These are phyloP conservation scores for Ceratocystis smalleyi DNA, from an alignment of 2,329 filamentous ascomycete species.

Conservation along the genomic window DNA sequence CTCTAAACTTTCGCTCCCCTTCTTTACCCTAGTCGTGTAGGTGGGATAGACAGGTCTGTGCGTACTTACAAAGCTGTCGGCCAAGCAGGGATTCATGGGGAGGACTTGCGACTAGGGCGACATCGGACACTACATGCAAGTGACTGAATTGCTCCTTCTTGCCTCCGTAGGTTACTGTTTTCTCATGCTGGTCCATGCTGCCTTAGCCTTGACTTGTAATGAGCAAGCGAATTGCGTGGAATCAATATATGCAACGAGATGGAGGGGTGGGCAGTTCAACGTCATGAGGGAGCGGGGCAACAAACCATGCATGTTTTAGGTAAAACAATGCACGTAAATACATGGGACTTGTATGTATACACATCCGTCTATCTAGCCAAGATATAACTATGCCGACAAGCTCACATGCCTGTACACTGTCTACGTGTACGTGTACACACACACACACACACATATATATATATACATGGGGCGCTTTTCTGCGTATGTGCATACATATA, in stretches of 20 bases:
- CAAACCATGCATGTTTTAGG: slow-evolving; percentile 3
- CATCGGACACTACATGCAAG: slow-evolving; percentile 4
- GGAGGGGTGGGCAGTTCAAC: slow-evolving; percentile 2
- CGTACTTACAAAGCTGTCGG: slow-evolving; percentile 3
- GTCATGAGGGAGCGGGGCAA: slow-evolving; percentile 1
- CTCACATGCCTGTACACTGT: not conserved
- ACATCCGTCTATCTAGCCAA: not conserved
- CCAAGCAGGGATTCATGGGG: slow-evolving; percentile 1
- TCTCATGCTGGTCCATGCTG: not conserved
- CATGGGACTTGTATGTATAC: not conserved
- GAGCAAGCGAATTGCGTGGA: not conserved
- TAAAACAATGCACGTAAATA: slow-evolving; percentile 2
- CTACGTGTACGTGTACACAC: not conserved
- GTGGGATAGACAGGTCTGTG: slow-evolving; percentile 3
- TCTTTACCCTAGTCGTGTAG: not conserved
- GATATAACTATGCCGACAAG: not conserved
- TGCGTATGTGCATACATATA: not conserved
- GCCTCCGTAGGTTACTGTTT: not conserved
- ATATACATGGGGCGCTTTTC: not conserved
- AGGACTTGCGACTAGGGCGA: slow-evolving; percentile 2
- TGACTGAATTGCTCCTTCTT: slow-evolving; percentile 4
- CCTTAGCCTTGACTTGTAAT: not conserved
- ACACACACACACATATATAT: not conserved
- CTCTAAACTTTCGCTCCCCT: not conserved
- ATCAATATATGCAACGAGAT: not conserved